Evolutionary conservation across 768 basidiomycete species (phyloP).

Genomic region (Brasilioporus rufonigricans): DNA sequence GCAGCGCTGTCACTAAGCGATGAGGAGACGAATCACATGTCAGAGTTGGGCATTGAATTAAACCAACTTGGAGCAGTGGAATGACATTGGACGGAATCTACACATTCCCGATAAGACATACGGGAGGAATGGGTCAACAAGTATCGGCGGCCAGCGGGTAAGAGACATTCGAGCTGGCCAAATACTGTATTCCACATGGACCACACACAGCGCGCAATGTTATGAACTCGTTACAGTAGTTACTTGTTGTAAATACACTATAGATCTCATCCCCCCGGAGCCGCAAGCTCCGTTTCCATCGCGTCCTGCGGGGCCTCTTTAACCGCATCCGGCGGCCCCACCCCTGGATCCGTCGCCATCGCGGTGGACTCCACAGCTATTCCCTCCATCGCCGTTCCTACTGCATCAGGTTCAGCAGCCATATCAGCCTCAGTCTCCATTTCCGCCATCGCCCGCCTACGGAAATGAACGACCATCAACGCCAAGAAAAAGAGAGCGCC

Average conservation of each 20-base stretch:
- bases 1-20: background rate
- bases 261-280: slow-evolving; percentile 13
- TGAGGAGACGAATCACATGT: too few relatives aligned
- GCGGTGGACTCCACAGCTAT: background rate
- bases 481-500: background rate
- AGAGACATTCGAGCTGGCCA: too few relatives aligned
- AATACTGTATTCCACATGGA: too few relatives aligned
- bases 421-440: slow-evolving; percentile 42
- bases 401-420: background rate
- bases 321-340: background rate
- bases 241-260: slow-evolving; percentile 1
- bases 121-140: too few relatives aligned
- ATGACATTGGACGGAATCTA: too few relatives aligned
- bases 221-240: background rate
- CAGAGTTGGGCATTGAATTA: too few relatives aligned
- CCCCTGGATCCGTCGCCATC: background rate
- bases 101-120: slow-evolving; percentile 7
- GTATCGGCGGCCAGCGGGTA: too few relatives aligned
- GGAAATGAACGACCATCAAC: background rate
- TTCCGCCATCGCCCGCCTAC: slow-evolving; percentile 44
- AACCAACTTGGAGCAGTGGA: too few relatives aligned
- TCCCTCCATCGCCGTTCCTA: slow-evolving; percentile 9
- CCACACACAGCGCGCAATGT: too few relatives aligned
- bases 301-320: background rate
- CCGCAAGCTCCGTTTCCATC: background rate